Conservation (phyloP, 192 early-diverging fungal genomes). For the Linderina pennispora region DNA sequence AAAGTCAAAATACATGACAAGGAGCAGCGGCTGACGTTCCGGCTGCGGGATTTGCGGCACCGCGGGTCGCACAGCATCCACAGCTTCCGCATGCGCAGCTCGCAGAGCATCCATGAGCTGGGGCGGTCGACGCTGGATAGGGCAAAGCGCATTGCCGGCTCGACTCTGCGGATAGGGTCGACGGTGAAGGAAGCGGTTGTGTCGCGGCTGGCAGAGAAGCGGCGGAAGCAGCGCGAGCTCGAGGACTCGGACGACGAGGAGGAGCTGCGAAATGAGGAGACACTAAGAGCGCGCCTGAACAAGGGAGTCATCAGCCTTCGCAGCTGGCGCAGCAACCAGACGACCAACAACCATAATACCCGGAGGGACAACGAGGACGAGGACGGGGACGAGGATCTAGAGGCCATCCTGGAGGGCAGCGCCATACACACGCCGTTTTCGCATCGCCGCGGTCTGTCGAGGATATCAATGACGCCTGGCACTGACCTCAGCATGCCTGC, state of each 20-base stretch:
- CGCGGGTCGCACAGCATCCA: constrained; percentile 47
- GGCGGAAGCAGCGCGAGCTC: constrained; percentile 40
- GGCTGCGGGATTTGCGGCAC: constrained; percentile 30
- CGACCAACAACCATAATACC: neutral
- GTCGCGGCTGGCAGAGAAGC: constrained; percentile 35
- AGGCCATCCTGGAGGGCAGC: no score
- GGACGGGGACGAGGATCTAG: no score
- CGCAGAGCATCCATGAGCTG: constrained; percentile 40
- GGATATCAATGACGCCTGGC: no score
- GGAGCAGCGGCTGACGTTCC: constrained; percentile 48
- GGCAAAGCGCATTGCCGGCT: constrained; percentile 25
- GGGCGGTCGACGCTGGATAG: constrained; percentile 17
- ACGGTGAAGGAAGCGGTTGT: constrained; percentile 16
- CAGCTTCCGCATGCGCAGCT: constrained; percentile 40
- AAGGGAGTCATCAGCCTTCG: constrained; percentile 38
- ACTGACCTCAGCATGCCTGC: neutral
- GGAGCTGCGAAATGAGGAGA: constrained; percentile 7
- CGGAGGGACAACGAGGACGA: neutral
- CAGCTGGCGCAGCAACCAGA: constrained; percentile 23
- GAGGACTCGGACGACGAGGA: constrained; percentile 49
- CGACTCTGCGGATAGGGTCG: constrained; percentile 11
- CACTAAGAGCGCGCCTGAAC: constrained; percentile 15
- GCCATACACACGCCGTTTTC: neutral
- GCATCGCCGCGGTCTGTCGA: neutral
- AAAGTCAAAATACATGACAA: constrained; percentile 52